Conservation (phyloP, 495 filamentous ascomycete species). For the Trichoderma erinaceum region DNA sequence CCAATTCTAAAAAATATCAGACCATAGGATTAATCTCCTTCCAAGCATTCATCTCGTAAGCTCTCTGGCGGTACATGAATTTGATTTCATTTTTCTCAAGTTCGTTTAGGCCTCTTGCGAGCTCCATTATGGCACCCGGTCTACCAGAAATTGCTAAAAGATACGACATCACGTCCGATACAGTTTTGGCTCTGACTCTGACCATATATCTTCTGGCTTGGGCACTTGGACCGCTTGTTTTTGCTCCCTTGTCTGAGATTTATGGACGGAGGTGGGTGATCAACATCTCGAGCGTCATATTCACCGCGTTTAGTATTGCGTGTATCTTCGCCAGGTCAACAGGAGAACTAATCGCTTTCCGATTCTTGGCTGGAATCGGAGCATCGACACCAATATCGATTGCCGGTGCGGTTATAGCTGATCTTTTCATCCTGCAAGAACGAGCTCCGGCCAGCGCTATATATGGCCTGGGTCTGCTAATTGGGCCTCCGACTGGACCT, state of each 20-base stretch:
- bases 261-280: slow-evolving; percentile 53
- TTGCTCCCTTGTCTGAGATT: slow-evolving; percentile 56
- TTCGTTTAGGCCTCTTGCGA: background rate
- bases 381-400: slow-evolving; percentile 42
- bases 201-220: slow-evolving; percentile 53
- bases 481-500: slow-evolving; percentile 38
- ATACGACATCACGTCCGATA: slow-evolving; percentile 44
- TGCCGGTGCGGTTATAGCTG: slow-evolving; percentile 44
- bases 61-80: background rate
- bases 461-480: slow-evolving; percentile 34
- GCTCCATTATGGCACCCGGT: slow-evolving; percentile 3
- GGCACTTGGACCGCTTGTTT: slow-evolving; percentile 47
- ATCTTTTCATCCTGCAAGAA: slow-evolving; percentile 40
- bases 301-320: slow-evolving; percentile 51
- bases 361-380: slow-evolving; percentile 46
- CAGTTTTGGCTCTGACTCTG: slow-evolving; percentile 46
- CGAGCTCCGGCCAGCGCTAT: slow-evolving; percentile 42
- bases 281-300: slow-evolving; percentile 34
- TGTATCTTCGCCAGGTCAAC: slow-evolving; percentile 49
- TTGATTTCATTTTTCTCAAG: background rate
- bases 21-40: background rate
- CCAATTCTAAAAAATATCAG: background rate
- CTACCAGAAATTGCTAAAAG: slow-evolving; percentile 13
- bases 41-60: background rate
- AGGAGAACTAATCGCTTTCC: slow-evolving; percentile 42